Percentiles rank a stretch among this genome's conserved stretches.
phyloP scores from a whole-genome alignment of 805 yeast species.

The Groenewaldozyma salmanticensis region DNA sequence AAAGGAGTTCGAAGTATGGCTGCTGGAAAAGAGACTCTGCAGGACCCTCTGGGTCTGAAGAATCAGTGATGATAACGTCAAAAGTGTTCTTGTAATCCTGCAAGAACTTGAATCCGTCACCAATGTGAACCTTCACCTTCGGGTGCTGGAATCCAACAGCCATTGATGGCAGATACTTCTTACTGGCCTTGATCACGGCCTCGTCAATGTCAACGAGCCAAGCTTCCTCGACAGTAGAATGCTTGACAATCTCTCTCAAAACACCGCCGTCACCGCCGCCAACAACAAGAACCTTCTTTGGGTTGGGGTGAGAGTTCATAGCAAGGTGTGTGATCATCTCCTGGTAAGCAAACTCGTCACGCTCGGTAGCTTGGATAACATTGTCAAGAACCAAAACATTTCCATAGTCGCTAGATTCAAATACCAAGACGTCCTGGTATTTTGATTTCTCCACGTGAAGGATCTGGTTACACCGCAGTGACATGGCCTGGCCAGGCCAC shows the following conservation, averaged over 20 bases:
- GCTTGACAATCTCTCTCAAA: constrained; percentile 76
- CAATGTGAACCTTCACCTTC: constrained; percentile 54
- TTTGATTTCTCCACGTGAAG: constrained; percentile 58
- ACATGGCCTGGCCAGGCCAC: constrained; percentile 85
- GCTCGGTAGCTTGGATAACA: constrained; percentile 80
- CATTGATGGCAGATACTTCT: constrained; percentile 70
- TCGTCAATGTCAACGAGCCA: constrained; percentile 86
- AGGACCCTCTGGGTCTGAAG: constrained; percentile 94
- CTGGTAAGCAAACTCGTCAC: constrained; percentile 91
- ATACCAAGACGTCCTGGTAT: constrained; percentile 74
- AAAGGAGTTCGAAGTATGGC: constrained; percentile 60
- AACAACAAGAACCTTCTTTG: constrained; percentile 70
- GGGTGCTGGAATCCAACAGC: constrained; percentile 54
- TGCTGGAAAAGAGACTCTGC: constrained; percentile 82
- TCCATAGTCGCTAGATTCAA: constrained; percentile 67
- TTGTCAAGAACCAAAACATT: constrained; percentile 87
- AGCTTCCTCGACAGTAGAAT: constrained; percentile 47
- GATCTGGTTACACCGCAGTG: constrained; percentile 51
- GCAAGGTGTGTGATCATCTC: constrained; percentile 86
- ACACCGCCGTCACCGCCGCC: constrained; percentile 99
- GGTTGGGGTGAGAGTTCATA: constrained; percentile 63
- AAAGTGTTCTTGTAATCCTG: constrained; percentile 40
- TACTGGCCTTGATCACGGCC: constrained; percentile 63
- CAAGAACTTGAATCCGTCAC: constrained; percentile 78
- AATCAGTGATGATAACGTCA: constrained; percentile 84